A percentile compares a stretch with the other conserved stretches of the same genome.
These are phyloP conservation scores for Hypoxylon sp. DNA, from an alignment of 2,329 filamentous ascomycete genomes.

Conservation along the genomic window DNA sequence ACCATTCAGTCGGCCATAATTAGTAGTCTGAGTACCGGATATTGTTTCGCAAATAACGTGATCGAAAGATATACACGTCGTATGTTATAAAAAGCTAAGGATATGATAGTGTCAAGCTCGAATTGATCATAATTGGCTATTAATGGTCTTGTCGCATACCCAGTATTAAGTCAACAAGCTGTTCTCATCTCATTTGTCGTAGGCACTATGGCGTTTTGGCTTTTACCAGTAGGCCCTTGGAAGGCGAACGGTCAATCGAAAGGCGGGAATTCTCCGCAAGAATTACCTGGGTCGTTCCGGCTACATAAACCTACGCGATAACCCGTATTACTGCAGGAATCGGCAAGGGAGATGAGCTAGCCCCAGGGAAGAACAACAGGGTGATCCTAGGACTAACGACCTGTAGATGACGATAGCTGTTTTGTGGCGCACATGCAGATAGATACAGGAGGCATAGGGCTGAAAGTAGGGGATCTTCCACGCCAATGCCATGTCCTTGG, in stretches of 20 bases:
- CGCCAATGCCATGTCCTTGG: constrained; percentile 8
- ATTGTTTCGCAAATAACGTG: constrained; percentile 11
- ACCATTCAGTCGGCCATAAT: constrained; percentile 1
- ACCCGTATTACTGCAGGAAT: constrained; percentile 13
- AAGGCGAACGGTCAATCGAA: no score
- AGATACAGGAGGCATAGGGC: constrained; percentile 10
- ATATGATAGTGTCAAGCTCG: no score
- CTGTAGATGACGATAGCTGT: no score
- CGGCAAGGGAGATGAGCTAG: constrained; percentile 19
- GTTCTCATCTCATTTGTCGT: not conserved
- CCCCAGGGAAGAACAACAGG: constrained; percentile 8
- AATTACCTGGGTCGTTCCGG: no score
- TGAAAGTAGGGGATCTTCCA: constrained; percentile 8
- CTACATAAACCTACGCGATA: constrained; percentile 11
- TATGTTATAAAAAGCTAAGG: no score
- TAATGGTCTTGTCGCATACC: no score
- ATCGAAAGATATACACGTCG: no score
- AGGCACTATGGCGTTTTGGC: not conserved
- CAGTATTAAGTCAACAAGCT: no score
- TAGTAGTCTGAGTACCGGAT: constrained; percentile 1
- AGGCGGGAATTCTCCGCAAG: no score
- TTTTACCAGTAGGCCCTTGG: constrained; percentile 3
- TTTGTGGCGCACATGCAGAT: no score
- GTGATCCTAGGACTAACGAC: no score
- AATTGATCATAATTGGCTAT: no score